Evolutionary conservation across 2,329 filamentous ascomycete genomes (phyloP).

Genomic region (Tolypocladium amazonense): DNA sequence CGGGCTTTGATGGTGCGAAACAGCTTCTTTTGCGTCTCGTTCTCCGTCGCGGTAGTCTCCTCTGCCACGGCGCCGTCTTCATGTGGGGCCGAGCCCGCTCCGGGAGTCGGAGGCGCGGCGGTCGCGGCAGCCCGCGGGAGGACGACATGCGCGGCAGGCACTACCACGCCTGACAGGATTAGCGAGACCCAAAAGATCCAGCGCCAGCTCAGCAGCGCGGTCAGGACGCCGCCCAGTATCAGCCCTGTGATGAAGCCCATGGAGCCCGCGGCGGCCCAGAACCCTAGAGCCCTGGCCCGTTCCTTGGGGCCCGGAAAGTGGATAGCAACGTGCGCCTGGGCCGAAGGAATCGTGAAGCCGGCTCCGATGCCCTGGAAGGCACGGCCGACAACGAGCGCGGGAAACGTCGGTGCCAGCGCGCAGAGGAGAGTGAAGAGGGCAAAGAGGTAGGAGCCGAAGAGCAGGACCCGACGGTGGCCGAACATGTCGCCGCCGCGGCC

Average conservation of each 20-base stretch:
- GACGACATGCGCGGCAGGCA: background rate
- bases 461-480: background rate
- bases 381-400: background rate
- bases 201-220: background rate
- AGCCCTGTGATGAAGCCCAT: background rate
- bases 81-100: background rate
- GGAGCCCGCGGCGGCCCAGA: constrained; percentile 1
- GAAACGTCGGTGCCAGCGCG: background rate
- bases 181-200: constrained; percentile 1
- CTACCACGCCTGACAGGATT: background rate
- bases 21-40: background rate
- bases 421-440: constrained; percentile 1
- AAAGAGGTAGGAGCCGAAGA: constrained; percentile 1
- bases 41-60: background rate
- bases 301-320: background rate
- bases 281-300: background rate
- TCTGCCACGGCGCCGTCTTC: background rate
- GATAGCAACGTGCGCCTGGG: background rate
- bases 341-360: constrained; percentile 1
- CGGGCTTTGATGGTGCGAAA: background rate
- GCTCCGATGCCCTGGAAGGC: constrained; percentile 1
- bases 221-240: background rate
- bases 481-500: constrained; percentile 1
- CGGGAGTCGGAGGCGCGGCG: background rate
- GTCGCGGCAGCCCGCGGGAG: background rate